phyloP scores from a whole-genome alignment of 2,329 filamentous ascomycete species.

The Didymella arachidicola region DNA sequence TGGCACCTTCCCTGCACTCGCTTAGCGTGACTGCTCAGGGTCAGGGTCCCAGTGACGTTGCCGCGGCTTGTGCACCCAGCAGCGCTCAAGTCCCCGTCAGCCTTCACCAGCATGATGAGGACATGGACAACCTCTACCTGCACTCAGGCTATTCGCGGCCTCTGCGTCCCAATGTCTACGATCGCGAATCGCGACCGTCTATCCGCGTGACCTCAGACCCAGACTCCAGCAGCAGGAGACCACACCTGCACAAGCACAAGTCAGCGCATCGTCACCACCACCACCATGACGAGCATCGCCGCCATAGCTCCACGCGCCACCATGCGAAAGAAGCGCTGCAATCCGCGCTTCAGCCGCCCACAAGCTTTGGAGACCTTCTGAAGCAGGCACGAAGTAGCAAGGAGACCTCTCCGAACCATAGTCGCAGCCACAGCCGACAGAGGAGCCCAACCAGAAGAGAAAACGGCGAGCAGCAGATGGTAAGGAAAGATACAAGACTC shows the following conservation, averaged over 20 bases:
- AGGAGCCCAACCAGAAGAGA: slow-evolving; percentile 6
- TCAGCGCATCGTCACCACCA: slow-evolving; percentile 40
- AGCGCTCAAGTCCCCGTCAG: slow-evolving; percentile 5
- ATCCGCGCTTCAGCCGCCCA: slow-evolving; percentile 55
- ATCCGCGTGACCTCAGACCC: slow-evolving; percentile 40
- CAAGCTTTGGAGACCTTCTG: slow-evolving; percentile 55
- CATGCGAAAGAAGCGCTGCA: slow-evolving; percentile 55
- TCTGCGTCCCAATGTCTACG: slow-evolving; percentile 37
- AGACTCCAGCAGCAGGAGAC: slow-evolving; percentile 17
- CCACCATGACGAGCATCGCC: slow-evolving; percentile 37
- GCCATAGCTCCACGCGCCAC: slow-evolving; percentile 39
- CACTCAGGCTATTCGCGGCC: slow-evolving; percentile 28
- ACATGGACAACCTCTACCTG: slow-evolving; percentile 35
- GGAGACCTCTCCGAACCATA: slow-evolving; percentile 41
- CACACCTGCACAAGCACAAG: slow-evolving; percentile 32
- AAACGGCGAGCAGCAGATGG: slow-evolving; percentile 7
- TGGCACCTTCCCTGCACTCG: slow-evolving; percentile 6
- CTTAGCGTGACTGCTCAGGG: slow-evolving; percentile 12
- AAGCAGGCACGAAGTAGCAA: slow-evolving; percentile 47
- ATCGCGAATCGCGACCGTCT: slow-evolving; percentile 29
- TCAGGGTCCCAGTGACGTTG: slow-evolving; percentile 16
- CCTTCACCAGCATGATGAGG: slow-evolving; percentile 29
- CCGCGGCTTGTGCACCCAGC: slow-evolving; percentile 14
- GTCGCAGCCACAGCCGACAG: slow-evolving; percentile 39
- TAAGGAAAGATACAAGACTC: slow-evolving; percentile 17